phyloP scores from a whole-genome alignment of 176 grass and related monocot genomes.

The Rhipidocladum racemiflorum region DNA sequence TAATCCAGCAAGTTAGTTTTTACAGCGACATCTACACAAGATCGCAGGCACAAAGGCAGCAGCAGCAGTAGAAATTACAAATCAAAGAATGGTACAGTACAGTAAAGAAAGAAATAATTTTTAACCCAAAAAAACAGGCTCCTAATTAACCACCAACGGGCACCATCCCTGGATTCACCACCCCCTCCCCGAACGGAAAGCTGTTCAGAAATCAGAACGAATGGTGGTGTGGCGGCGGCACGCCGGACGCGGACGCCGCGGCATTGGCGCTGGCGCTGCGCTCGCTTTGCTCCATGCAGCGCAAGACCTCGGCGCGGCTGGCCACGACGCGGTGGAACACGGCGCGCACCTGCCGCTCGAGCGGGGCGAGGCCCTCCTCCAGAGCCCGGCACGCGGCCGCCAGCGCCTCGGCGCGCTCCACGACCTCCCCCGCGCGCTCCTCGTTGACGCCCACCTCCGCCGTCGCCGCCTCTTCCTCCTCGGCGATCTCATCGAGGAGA shows the following conservation, averaged over 20 bases:
- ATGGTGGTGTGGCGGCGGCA: conserved; percentile 31
- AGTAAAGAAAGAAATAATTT: not conserved
- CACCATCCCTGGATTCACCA: not conserved
- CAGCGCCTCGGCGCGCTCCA: conserved; percentile 49
- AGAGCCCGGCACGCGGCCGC: conserved; percentile 55
- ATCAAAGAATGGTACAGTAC: conserved; percentile 47
- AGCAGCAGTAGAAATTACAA: not conserved
- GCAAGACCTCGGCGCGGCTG: conserved; percentile 60
- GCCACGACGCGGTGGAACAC: conserved; percentile 83
- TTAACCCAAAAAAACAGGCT: not conserved
- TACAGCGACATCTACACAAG: conserved; percentile 34
- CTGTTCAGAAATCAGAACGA: conserved; percentile 45
- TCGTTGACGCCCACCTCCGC: not conserved
- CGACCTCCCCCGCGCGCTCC: conserved; percentile 38
- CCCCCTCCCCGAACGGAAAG: not conserved
- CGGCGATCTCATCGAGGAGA: conserved; percentile 51
- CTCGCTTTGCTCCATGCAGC: conserved; percentile 48
- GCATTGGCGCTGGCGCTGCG: conserved; percentile 17
- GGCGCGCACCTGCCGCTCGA: conserved; percentile 71
- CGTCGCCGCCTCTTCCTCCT: conserved; percentile 26
- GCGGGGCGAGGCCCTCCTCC: conserved; percentile 66
- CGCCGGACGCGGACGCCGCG: conserved; percentile 24
- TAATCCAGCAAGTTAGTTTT: conserved; percentile 40
- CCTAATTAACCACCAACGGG: not conserved
- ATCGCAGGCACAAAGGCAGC: not conserved